These are phyloP conservation scores for Clarireedia homoeocarpa DNA, from an alignment of 2,329 filamentous ascomycete species.

Conservation along the genomic window DNA sequence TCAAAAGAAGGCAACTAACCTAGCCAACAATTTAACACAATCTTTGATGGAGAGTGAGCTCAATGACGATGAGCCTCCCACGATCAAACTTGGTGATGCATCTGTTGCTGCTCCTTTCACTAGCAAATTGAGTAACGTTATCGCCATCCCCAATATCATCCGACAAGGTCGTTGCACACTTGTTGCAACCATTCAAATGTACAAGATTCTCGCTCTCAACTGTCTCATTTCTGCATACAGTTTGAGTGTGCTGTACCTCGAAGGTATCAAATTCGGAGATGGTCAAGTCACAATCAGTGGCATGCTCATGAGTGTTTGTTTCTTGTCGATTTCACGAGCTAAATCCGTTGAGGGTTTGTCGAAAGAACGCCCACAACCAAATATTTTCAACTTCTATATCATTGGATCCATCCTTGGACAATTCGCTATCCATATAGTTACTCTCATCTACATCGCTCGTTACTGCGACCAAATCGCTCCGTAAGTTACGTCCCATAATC, in stretches of 20 bases:
- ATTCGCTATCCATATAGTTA: conserved; percentile 91
- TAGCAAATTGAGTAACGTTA: conserved; percentile 91
- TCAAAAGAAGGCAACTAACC: conserved; percentile 62
- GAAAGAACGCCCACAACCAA: conserved; percentile 94
- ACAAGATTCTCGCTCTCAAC: conserved; percentile 97
- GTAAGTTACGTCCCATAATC: conserved; percentile 43
- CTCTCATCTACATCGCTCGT: conserved; percentile 86
- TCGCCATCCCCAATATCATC: conserved; percentile 97
- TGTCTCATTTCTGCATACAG: conserved; percentile 98
- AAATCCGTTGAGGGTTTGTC: conserved; percentile 92
- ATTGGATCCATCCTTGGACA: conserved; percentile 96
- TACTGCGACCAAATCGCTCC: conserved; percentile 82
- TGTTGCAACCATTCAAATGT: conserved; percentile 99
- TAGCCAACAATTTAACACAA: conserved; percentile 80
- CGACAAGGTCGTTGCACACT: conserved; percentile 95
- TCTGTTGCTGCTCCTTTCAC: conserved; percentile 97
- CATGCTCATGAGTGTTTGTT: conserved; percentile 99
- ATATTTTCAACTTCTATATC: conserved; percentile 99
- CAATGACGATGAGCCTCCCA: conserved; percentile 80
- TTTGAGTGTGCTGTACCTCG: conserved; percentile 88
- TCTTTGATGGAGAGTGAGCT: conserved; percentile 88
- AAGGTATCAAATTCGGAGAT: conserved; percentile 98
- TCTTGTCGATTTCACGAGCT: conserved; percentile 95
- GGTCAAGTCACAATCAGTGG: conserved; percentile 97
- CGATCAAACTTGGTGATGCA: conserved; percentile 93